Evolutionary conservation across 257 asterid species (phyloP).

Genomic region (Gentiana straminea): DNA sequence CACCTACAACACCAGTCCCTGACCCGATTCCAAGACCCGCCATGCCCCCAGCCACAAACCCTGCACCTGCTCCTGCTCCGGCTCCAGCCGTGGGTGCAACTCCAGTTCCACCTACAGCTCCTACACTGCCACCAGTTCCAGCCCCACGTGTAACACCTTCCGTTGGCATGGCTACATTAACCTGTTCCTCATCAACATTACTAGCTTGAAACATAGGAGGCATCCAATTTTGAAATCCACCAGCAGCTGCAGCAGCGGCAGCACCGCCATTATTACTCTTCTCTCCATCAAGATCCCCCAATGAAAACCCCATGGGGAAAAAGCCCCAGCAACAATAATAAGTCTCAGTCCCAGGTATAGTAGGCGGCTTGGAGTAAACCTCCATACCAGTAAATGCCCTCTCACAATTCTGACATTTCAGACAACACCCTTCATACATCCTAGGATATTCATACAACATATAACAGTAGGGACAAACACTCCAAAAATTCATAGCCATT

Average conservation of each 20-base stretch:
- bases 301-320: slow-evolving; percentile 69
- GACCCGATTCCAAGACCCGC: too few relatives aligned
- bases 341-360: slow-evolving; percentile 72
- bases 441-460: slow-evolving; percentile 63
- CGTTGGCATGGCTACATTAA: too few relatives aligned
- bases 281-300: slow-evolving; percentile 17
- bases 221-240: slow-evolving; percentile 72
- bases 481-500: slow-evolving; percentile 42
- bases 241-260: not conserved
- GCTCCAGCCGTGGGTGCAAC: too few relatives aligned
- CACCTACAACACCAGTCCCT: not conserved
- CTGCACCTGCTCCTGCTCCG: too few relatives aligned
- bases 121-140: too few relatives aligned
- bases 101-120: too few relatives aligned
- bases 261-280: slow-evolving; percentile 4
- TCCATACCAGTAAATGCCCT: slow-evolving; percentile 67
- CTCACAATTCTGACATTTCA: slow-evolving; percentile 64
- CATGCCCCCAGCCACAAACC: too few relatives aligned
- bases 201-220: slow-evolving; percentile 45
- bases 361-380: slow-evolving; percentile 58
- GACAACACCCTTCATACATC: slow-evolving; percentile 59
- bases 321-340: slow-evolving; percentile 88
- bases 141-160: too few relatives aligned
- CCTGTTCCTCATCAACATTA: too few relatives aligned
- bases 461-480: slow-evolving; percentile 88